Percentiles rank a stretch among this genome's conserved stretches.
Conservation (phyloP, 208 protist species). For the Trypanosoma caninum region DNA sequence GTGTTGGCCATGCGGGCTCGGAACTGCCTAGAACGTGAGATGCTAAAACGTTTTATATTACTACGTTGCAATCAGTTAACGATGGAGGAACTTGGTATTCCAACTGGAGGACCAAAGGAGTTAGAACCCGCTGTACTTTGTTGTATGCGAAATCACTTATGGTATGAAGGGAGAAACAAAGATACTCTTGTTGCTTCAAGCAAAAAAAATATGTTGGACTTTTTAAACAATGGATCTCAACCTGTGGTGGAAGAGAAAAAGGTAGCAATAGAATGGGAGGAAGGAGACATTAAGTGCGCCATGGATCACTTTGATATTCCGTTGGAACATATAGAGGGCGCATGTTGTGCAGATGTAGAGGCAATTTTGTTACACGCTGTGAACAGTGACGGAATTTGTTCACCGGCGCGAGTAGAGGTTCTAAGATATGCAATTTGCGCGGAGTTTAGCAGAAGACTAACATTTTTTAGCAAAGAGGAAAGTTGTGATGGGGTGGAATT, state of each 20-base stretch:
- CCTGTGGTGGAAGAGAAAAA: slow-evolving; percentile 9
- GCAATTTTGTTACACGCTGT: slow-evolving; percentile 11
- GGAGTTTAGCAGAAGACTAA: slow-evolving; percentile 18
- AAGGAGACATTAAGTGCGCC: slow-evolving; percentile 27
- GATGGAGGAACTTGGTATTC: slow-evolving; percentile 58
- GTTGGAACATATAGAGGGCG: slow-evolving; percentile 12
- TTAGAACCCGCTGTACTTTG: slow-evolving; percentile 53
- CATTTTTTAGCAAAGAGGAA: not conserved
- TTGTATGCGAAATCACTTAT: slow-evolving; percentile 58
- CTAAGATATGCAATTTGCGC: not conserved
- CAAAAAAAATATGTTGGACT: no score
- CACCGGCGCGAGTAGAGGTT: slow-evolving; percentile 13
- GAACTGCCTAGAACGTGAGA: slow-evolving; percentile 31
- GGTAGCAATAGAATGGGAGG: slow-evolving; percentile 1
- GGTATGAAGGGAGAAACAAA: slow-evolving; percentile 4
- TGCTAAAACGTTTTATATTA: slow-evolving; percentile 37
- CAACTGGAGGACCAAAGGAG: slow-evolving; percentile 42
- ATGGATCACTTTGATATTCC: slow-evolving; percentile 41
- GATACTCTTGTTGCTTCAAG: not conserved
- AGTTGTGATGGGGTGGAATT: not conserved
- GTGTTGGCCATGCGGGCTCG: slow-evolving; percentile 31
- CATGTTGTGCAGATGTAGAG: slow-evolving; percentile 15
- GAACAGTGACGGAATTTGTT: not conserved
- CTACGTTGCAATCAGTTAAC: slow-evolving; percentile 39
- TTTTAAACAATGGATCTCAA: no score